Evolutionary conservation across 192 early-diverging fungal species (phyloP).

Genomic region (Coemansia sp.): DNA sequence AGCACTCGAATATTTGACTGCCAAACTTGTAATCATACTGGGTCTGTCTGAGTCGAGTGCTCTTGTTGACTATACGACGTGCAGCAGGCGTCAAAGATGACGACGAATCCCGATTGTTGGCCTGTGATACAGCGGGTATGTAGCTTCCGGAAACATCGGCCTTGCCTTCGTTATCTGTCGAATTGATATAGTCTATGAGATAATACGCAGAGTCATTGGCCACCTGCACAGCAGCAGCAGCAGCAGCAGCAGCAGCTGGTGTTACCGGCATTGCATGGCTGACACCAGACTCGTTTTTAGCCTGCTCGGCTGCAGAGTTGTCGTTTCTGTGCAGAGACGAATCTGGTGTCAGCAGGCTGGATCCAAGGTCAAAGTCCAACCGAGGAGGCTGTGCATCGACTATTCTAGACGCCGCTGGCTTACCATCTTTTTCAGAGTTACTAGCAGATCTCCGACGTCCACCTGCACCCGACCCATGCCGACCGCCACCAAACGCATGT

Average conservation of each 20-base stretch:
- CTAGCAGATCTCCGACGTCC: conserved; percentile 13
- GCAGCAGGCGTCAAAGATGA: conserved; percentile 7
- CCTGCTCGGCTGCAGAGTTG: conserved; percentile 12
- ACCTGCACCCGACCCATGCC: conserved; percentile 6
- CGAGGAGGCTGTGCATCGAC: conserved; percentile 24
- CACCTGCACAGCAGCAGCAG: not conserved
- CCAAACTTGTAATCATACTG: conserved; percentile 56
- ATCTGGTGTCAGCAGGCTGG: conserved; percentile 44
- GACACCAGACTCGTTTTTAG: not conserved
- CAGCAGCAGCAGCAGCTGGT: not conserved
- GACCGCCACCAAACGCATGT: conserved; percentile 32
- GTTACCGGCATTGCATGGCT: not conserved
- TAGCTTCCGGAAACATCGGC: not conserved
- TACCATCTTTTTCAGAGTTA: conserved; percentile 5
- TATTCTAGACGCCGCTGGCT: not conserved
- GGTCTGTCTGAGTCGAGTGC: conserved; percentile 47
- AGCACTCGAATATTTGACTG: conserved; percentile 53
- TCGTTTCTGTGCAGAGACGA: conserved; percentile 25
- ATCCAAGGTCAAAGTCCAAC: conserved; percentile 46
- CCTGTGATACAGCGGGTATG: not conserved
- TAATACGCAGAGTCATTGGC: conserved; percentile 44
- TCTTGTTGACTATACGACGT: conserved; percentile 44
- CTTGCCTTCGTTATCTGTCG: not conserved
- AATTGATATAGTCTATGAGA: conserved; percentile 50
- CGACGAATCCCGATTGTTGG: not conserved